Evolutionary conservation across 805 yeast species (phyloP).

Genomic region (Ogataea pignaliae): DNA sequence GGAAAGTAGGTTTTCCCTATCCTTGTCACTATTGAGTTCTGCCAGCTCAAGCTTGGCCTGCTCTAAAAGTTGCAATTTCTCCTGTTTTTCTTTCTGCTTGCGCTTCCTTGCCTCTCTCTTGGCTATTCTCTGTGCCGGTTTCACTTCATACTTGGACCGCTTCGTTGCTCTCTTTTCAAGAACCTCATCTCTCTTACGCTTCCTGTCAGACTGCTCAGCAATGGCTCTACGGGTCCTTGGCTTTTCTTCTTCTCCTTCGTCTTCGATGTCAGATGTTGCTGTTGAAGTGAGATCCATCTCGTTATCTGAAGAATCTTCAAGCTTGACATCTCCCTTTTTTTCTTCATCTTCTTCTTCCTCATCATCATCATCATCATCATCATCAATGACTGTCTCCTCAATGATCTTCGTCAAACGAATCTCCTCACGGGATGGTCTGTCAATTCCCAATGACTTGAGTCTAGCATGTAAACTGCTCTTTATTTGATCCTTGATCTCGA

Average conservation of each 20-base stretch:
- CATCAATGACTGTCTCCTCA: constrained; percentile 33
- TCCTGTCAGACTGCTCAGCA: constrained; percentile 20
- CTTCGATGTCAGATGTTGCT: constrained; percentile 4
- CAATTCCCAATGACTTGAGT: constrained; percentile 46
- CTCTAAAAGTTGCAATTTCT: constrained; percentile 24
- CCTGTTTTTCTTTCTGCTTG: constrained; percentile 29
- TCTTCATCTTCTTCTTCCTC: constrained; percentile 6
- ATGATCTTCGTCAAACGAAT: constrained; percentile 36
- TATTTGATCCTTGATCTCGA: constrained; percentile 47
- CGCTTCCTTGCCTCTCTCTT: constrained; percentile 32
- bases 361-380: constrained; percentile 21
- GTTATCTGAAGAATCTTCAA: constrained; percentile 19
- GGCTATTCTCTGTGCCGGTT: constrained; percentile 34
- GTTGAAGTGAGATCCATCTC: constrained; percentile 8
- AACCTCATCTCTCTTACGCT: constrained; percentile 26
- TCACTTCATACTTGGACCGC: constrained; percentile 27
- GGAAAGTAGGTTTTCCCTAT: constrained; percentile 42
- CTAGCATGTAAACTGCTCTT: constrained; percentile 55
- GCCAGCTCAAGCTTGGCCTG: constrained; percentile 27
- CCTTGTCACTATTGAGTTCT: constrained; percentile 35
- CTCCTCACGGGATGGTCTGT: constrained; percentile 39
- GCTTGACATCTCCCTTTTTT: constrained; percentile 3
- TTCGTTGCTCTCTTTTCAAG: constrained; percentile 27
- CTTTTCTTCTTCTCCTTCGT: constrained; percentile 17
- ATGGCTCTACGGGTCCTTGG: constrained; percentile 35